Conservation (phyloP, 2,329 filamentous ascomycete genomes). For the Cytospora schulzeri region DNA sequence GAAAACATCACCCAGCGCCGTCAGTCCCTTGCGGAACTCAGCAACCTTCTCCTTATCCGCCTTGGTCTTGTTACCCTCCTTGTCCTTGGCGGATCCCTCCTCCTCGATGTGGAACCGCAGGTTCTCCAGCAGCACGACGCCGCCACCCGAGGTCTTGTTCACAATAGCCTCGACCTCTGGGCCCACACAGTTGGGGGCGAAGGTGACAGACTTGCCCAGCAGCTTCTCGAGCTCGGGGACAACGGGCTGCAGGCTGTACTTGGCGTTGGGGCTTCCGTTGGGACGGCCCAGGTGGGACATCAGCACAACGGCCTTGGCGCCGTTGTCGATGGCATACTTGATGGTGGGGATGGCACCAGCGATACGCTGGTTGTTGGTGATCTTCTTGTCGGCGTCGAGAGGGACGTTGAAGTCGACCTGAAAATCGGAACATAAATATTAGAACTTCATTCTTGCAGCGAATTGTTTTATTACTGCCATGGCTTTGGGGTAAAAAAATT, state of each 20-base stretch:
- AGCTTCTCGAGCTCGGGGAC: conserved; percentile 90
- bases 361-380: conserved; percentile 99
- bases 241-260: conserved; percentile 94
- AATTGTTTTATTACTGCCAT: background rate
- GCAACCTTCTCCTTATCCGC: conserved; percentile 91
- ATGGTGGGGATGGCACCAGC: conserved; percentile 93
- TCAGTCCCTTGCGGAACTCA: conserved; percentile 92
- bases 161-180: conserved; percentile 87
- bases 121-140: conserved; percentile 93
- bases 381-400: conserved; percentile 86
- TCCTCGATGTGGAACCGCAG: conserved; percentile 97
- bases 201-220: conserved; percentile 79
- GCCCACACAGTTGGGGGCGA: conserved; percentile 89
- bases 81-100: conserved; percentile 94
- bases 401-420: conserved; percentile 99
- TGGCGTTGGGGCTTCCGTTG: conserved; percentile 83
- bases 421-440: conserved; percentile 27
- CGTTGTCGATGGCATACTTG: conserved; percentile 88
- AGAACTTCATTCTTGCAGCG: conserved; percentile 25
- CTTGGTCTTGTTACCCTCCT: conserved; percentile 95
- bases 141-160: conserved; percentile 76
- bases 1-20: conserved; percentile 91
- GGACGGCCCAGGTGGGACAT: conserved; percentile 99
- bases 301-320: conserved; percentile 88
- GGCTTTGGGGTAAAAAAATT: background rate